Conservation (phyloP, 2,329 filamentous ascomycete genomes). For the Cercospora canescens region DNA sequence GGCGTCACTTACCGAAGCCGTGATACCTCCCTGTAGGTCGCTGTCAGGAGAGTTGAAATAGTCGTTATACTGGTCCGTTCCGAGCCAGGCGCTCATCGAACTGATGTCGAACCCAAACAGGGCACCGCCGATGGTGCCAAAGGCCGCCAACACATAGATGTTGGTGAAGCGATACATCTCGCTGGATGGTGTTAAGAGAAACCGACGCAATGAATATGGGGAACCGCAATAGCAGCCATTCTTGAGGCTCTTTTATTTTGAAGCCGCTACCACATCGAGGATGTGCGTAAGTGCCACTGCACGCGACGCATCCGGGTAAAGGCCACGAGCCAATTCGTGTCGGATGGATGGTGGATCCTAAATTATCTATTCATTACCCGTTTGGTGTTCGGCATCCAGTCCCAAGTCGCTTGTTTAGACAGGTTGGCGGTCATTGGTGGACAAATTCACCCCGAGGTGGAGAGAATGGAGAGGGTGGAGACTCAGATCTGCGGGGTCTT, state of each 20-base stretch:
- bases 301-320: not conserved
- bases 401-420: too few species aligned
- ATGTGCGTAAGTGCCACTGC: conserved; percentile 1
- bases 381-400: not conserved
- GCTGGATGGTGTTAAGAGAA: not conserved
- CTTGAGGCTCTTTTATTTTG: conserved; percentile 7
- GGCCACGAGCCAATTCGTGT: not conserved
- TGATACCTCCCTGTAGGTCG: conserved; percentile 65
- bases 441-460: not conserved
- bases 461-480: not conserved
- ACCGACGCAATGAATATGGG: not conserved
- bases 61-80: conserved; percentile 65
- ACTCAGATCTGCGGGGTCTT: not conserved
- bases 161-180: conserved; percentile 40
- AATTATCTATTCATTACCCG: not conserved
- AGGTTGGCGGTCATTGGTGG: not conserved
- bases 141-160: conserved; percentile 57
- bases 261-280: not conserved
- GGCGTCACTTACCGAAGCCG: too few species aligned
- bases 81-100: conserved; percentile 64
- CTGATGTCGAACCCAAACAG: conserved; percentile 72
- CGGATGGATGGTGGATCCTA: conserved; percentile 1
- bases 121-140: conserved; percentile 62
- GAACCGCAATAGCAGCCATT: not conserved
- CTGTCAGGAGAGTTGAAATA: conserved; percentile 65